Conservation (phyloP, 2,329 filamentous ascomycete genomes). For the Penicillium sp. region DNA sequence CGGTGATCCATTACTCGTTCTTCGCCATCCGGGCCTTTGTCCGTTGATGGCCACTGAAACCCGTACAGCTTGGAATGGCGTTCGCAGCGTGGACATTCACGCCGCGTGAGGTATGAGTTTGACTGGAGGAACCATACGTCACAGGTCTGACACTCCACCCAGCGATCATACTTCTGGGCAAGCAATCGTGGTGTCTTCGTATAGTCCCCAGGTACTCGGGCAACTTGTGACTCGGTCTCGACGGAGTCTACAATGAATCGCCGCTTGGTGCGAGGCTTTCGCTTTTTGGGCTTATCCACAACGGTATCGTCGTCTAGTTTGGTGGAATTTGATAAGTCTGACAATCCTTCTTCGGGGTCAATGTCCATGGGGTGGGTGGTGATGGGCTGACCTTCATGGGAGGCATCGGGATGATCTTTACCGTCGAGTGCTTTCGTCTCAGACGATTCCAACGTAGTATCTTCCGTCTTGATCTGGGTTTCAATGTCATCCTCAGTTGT, state of each 20-base stretch:
- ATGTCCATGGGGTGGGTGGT: constrained; percentile 14
- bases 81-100: constrained; percentile 88
- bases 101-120: constrained; percentile 81
- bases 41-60: constrained; percentile 93
- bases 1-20: constrained; percentile 75
- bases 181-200: constrained; percentile 74
- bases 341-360: constrained; percentile 20
- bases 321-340: constrained; percentile 26
- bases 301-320: constrained; percentile 29
- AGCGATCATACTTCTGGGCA: constrained; percentile 70
- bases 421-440: constrained; percentile 1
- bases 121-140: constrained; percentile 78
- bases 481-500: constrained; percentile 35
- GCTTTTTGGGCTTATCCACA: constrained; percentile 19
- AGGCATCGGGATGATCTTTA: constrained; percentile 11
- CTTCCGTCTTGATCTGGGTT: constrained; percentile 21
- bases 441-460: constrained; percentile 4
- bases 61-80: constrained; percentile 94
- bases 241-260: constrained; percentile 35
- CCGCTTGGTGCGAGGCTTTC: constrained; percentile 25
- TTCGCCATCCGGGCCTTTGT: constrained; percentile 73
- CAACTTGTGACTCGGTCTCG: constrained; percentile 34
- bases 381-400: constrained; percentile 8
- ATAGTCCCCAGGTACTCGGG: constrained; percentile 72
- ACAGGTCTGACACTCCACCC: constrained; percentile 88